Conservation (phyloP, 331 rosid genomes). For the Erythrophleum ivorense region DNA sequence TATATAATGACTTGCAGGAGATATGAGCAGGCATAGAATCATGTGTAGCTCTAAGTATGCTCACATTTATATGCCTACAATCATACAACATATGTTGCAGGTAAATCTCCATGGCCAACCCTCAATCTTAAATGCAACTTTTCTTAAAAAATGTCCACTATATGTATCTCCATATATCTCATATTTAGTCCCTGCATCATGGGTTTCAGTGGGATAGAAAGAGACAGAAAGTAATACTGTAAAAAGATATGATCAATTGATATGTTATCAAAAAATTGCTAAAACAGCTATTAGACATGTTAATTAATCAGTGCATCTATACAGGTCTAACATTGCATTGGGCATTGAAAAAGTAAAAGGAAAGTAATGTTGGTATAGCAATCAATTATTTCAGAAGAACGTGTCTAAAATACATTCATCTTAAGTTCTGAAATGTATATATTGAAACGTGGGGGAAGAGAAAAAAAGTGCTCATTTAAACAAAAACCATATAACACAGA, state of each 20-base stretch:
- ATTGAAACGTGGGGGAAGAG: slow-evolving; percentile 33
- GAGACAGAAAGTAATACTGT: slow-evolving; percentile 23
- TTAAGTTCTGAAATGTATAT: slow-evolving; percentile 5
- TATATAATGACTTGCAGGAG: slow-evolving; percentile 13
- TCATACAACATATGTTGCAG: neutral
- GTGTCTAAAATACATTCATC: neutral
- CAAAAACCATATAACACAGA: slow-evolving; percentile 7
- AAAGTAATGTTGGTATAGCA: neutral
- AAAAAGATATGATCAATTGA: slow-evolving; percentile 3
- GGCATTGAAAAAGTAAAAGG: neutral
- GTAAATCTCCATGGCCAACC: slow-evolving; percentile 17
- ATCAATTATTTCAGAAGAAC: neutral
- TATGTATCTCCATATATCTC: neutral
- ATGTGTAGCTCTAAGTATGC: slow-evolving; percentile 18
- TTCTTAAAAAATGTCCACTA: slow-evolving; percentile 17
- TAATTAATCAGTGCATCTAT: slow-evolving; percentile 20
- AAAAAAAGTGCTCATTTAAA: slow-evolving; percentile 31
- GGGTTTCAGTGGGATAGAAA: neutral
- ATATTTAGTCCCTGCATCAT: slow-evolving; percentile 12
- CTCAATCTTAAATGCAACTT: neutral
- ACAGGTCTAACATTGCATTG: slow-evolving; percentile 6
- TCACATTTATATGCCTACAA: slow-evolving; percentile 9
- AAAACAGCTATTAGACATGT: neutral
- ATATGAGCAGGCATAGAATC: slow-evolving; percentile 8
- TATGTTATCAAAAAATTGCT: neutral